These are phyloP conservation scores for Xylaria nigripes DNA, from an alignment of 495 filamentous ascomycete species.

Conservation along the genomic window DNA sequence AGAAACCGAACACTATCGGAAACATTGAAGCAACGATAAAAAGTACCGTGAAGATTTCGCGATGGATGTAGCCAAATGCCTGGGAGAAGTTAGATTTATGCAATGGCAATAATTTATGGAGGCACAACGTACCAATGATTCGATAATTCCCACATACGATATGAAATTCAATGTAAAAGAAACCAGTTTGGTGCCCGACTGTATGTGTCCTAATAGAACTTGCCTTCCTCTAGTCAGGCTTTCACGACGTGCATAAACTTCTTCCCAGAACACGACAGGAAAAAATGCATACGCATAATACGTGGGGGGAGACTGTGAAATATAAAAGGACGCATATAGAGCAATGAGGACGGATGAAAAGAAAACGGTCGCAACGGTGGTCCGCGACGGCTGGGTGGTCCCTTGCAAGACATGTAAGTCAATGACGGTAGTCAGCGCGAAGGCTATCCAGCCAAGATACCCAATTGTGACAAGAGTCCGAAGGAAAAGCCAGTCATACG, in stretches of 20 bases:
- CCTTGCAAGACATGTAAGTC: constrained; percentile 83
- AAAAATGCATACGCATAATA: constrained; percentile 94
- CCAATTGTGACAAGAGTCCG: constrained; percentile 86
- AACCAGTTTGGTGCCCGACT: constrained; percentile 45
- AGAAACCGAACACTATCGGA: constrained; percentile 65
- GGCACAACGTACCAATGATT: constrained; percentile 62
- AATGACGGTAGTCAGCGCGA: constrained; percentile 84
- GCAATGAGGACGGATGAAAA: constrained; percentile 69
- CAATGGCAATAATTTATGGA: background rate
- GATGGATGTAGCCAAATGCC: constrained; percentile 75
- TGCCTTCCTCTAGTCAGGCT: constrained; percentile 59
- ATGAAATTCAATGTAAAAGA: constrained; percentile 54
- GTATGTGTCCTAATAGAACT: constrained; percentile 60
- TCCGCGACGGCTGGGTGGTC: constrained; percentile 56
- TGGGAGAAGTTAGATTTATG: constrained; percentile 23
- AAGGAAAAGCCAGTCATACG: constrained; percentile 94
- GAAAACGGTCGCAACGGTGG: constrained; percentile 47
- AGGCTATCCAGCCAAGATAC: constrained; percentile 95
- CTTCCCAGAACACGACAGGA: constrained; percentile 93
- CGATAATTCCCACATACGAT: constrained; percentile 63
- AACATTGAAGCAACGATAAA: constrained; percentile 70
- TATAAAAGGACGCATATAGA: constrained; percentile 68
- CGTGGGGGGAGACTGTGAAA: constrained; percentile 69
- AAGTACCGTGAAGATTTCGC: constrained; percentile 76
- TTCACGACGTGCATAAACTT: constrained; percentile 72